phyloP scores from a whole-genome alignment of 805 yeast species.

The Wickerhamiella parazyma region DNA sequence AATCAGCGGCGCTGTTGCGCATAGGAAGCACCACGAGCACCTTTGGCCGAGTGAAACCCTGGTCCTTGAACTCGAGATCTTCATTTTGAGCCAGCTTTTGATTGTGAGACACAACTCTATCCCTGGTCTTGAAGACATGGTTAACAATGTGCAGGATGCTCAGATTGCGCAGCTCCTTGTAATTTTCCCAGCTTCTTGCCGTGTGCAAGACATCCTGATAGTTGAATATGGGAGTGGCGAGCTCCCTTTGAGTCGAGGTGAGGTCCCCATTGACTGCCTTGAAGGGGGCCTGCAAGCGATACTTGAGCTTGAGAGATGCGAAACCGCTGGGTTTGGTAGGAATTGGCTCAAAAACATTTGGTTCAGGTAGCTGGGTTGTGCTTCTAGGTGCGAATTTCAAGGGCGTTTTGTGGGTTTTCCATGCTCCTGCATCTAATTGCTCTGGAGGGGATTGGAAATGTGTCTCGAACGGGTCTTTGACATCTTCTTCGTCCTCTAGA shows the following conservation, averaged over 20 bases:
- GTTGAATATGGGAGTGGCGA: constrained; percentile 53
- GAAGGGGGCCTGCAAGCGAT: constrained; percentile 28
- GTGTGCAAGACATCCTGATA: constrained; percentile 64
- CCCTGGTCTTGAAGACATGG: constrained; percentile 78
- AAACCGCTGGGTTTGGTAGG: constrained; percentile 26
- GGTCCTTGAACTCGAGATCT: constrained; percentile 49
- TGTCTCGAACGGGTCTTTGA: constrained; percentile 56
- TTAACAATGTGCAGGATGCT: constrained; percentile 63
- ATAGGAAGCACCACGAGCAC: constrained; percentile 75
- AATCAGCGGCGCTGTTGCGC: constrained; percentile 57
- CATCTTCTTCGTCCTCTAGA: constrained; percentile 29
- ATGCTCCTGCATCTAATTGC: constrained; percentile 22
- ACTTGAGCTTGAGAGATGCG: constrained; percentile 27
- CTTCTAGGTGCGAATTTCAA: not conserved
- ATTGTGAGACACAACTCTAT: constrained; percentile 66
- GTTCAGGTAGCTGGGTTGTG: not conserved
- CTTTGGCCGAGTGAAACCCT: constrained; percentile 91
- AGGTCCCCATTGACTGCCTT: constrained; percentile 25
- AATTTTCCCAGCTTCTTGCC: constrained; percentile 37
- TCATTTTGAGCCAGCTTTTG: constrained; percentile 33
- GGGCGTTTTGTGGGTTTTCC: constrained; percentile 12
- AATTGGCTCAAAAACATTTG: constrained; percentile 9
- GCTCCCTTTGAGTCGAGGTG: constrained; percentile 34
- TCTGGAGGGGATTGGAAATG: constrained; percentile 47
- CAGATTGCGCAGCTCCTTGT: constrained; percentile 41